Conservation (phyloP, 2,329 filamentous ascomycete species). For the Aspergillus clavatus region DNA sequence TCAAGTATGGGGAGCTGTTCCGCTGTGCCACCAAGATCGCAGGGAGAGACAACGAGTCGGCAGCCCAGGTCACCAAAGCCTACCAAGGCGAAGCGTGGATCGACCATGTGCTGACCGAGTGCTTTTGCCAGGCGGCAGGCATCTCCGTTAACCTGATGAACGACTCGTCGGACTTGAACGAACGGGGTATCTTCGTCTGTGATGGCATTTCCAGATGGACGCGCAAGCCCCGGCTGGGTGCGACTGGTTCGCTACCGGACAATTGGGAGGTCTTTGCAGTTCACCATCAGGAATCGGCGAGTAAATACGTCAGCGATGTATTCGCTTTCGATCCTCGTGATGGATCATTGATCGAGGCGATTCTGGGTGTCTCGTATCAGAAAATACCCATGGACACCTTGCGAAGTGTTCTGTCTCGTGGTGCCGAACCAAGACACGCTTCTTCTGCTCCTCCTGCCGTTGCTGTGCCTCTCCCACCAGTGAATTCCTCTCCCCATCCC, state of each 20-base stretch:
- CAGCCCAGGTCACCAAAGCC: slow-evolving; percentile 16
- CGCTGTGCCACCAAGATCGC: slow-evolving; percentile 17
- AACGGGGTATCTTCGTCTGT: slow-evolving; percentile 26
- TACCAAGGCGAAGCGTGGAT: slow-evolving; percentile 18
- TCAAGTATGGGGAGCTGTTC: slow-evolving; percentile 15
- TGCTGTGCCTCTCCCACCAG: neutral
- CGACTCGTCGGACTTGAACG: slow-evolving; percentile 5
- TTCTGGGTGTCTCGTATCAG: slow-evolving; percentile 27
- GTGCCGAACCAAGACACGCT: neutral
- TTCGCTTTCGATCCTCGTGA: slow-evolving; percentile 28
- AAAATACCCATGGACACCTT: slow-evolving; percentile 18
- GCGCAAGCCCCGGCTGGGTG: slow-evolving; percentile 15
- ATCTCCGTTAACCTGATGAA: slow-evolving; percentile 34
- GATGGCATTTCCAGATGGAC: slow-evolving; percentile 23
- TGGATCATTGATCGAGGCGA: slow-evolving; percentile 22
- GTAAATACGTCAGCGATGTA: slow-evolving; percentile 22
- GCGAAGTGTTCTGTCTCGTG: slow-evolving; percentile 12
- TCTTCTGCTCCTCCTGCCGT: neutral
- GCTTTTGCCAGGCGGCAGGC: slow-evolving; percentile 31
- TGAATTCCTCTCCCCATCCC: neutral
- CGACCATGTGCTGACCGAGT: slow-evolving; percentile 20
- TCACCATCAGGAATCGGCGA: slow-evolving; percentile 16
- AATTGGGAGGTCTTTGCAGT: slow-evolving; percentile 21
- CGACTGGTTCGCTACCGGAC: slow-evolving; percentile 5
- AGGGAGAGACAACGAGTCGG: slow-evolving; percentile 16